Conservation (phyloP, 1,284 basidiomycete species). For the Tilletia setariae region DNA sequence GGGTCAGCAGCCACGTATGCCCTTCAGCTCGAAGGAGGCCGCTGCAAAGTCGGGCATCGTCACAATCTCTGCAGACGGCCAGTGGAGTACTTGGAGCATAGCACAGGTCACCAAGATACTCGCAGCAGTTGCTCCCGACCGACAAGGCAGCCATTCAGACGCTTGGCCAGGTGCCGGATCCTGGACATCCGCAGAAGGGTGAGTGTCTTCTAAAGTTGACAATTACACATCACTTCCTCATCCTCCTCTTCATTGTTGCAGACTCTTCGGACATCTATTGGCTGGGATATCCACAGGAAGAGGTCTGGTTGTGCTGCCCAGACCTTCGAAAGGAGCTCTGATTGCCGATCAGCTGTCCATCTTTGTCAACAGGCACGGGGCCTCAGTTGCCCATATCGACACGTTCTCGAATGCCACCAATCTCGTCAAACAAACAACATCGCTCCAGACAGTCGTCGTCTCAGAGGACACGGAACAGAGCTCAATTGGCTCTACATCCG, state of each 20-base stretch:
- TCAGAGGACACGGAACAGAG: neutral
- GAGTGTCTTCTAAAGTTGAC: neutral
- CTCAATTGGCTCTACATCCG: neutral
- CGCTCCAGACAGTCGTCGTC: neutral
- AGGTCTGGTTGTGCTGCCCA: neutral
- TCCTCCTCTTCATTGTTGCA: neutral
- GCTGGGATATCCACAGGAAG: neutral
- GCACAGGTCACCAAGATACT: neutral
- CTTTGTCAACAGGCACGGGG: neutral
- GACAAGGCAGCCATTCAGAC: neutral
- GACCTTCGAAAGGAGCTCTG: neutral
- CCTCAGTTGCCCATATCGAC: neutral
- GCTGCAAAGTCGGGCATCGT: neutral
- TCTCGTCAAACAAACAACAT: neutral
- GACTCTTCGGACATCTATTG: slow-evolving; percentile 1
- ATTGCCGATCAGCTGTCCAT: neutral
- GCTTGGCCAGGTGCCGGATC: neutral
- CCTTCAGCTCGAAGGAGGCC: neutral
- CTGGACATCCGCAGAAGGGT: slow-evolving; percentile 4
- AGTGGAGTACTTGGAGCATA: neutral
- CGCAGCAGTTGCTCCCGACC: neutral
- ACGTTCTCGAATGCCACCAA: neutral
- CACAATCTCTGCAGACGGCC: neutral
- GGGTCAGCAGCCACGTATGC: neutral
- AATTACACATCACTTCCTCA: neutral